These are phyloP conservation scores for Aristolochia fimbriata DNA, from an alignment of 164 flowering plant genomes.

Conservation along the genomic window DNA sequence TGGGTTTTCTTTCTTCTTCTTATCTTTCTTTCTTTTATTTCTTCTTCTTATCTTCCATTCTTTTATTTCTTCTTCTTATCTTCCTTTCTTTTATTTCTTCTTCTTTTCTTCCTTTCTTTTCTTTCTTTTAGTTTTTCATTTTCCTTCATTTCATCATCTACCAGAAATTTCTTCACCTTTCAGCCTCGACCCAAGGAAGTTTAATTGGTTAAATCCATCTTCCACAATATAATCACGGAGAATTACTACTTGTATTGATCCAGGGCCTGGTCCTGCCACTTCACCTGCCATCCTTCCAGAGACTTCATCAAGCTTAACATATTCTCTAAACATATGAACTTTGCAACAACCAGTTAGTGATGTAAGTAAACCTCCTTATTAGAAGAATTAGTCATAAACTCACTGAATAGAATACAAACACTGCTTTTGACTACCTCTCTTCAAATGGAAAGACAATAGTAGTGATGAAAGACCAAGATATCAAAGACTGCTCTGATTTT, in stretches of 20 bases:
- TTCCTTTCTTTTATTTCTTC: too few species aligned
- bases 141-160: too few species aligned
- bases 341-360: conserved; percentile 27
- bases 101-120: too few species aligned
- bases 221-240: conserved; percentile 91
- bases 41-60: too few species aligned
- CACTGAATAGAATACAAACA: too few species aligned
- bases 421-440: conserved; percentile 49
- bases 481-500: conserved; percentile 33
- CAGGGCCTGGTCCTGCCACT: conserved; percentile 63
- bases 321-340: conserved; percentile 96
- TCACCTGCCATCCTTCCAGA: conserved; percentile 90
- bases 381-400: background rate
- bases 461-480: conserved; percentile 56
- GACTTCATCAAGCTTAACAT: conserved; percentile 77
- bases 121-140: too few species aligned
- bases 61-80: too few species aligned
- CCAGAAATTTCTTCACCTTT: too few species aligned
- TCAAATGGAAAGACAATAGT: conserved; percentile 84
- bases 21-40: too few species aligned
- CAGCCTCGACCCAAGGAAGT: conserved; percentile 68
- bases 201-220: conserved; percentile 90
- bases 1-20: too few species aligned
- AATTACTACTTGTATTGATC: conserved; percentile 66
- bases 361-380: background rate